These are phyloP conservation scores for Penicillium sp. DNA, from an alignment of 2,329 filamentous ascomycete species.

Conservation along the genomic window DNA sequence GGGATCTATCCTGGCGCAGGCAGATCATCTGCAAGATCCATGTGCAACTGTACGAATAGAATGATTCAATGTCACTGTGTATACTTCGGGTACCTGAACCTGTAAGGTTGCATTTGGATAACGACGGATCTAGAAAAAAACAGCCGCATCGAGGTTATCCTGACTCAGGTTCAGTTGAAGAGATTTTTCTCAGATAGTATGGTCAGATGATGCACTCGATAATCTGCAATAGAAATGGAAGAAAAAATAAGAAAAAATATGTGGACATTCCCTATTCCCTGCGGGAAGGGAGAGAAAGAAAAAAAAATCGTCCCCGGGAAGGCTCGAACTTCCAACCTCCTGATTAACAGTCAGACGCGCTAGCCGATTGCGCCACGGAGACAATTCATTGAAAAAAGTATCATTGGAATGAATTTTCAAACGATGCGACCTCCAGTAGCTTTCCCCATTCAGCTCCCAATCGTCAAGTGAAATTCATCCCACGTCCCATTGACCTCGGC, in stretches of 20 bases:
- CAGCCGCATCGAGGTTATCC: neutral
- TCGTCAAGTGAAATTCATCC: too few relatives aligned
- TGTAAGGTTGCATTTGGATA: conserved; percentile 15
- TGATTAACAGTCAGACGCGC: conserved; percentile 32
- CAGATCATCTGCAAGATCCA: conserved; percentile 10
- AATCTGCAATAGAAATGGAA: neutral
- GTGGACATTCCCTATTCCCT: too few relatives aligned
- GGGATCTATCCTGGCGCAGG: conserved; percentile 1
- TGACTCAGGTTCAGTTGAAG: neutral
- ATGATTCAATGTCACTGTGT: conserved; percentile 1
- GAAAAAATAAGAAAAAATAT: too few relatives aligned
- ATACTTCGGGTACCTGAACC: neutral
- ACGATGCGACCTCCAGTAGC: too few relatives aligned
- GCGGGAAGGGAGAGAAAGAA: too few relatives aligned
- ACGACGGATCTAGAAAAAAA: neutral
- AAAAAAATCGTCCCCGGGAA: conserved; percentile 38
- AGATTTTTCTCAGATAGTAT: neutral
- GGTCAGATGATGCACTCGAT: neutral
- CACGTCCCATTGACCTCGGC: too few relatives aligned
- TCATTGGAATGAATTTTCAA: too few relatives aligned
- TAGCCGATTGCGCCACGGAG: conserved; percentile 30
- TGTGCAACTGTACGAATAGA: neutral
- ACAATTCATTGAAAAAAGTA: neutral
- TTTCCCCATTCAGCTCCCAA: too few relatives aligned
- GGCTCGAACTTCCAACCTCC: conserved; percentile 44